phyloP scores from a whole-genome alignment of 208 protist genomes.

The Herpetomonas samuelpessoai region DNA sequence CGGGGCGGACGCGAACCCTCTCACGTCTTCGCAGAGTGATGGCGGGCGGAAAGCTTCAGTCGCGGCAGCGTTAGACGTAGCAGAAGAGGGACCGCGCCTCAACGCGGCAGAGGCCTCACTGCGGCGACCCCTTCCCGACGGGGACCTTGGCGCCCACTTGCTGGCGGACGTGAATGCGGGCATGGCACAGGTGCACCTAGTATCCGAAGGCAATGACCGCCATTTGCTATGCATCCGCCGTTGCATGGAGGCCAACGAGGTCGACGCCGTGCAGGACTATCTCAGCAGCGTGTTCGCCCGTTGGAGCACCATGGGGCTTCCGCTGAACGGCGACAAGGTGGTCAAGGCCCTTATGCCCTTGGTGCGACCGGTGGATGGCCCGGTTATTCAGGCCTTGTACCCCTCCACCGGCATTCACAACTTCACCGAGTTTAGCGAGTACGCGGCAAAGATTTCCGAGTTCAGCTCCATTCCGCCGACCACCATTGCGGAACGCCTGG shows the following conservation, averaged over 20 bases:
- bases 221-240: slow-evolving; percentile 62
- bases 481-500: slow-evolving; percentile 58
- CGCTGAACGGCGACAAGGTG: slow-evolving; percentile 59
- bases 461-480: slow-evolving; percentile 60
- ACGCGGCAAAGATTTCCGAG: slow-evolving; percentile 72
- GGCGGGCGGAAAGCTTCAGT: too few relatives aligned
- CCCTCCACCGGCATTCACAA: slow-evolving; percentile 54
- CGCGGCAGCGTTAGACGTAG: background rate
- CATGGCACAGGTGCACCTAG: slow-evolving; percentile 53
- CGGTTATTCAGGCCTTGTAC: slow-evolving; percentile 74
- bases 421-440: slow-evolving; percentile 67
- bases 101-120: too few relatives aligned
- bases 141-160: slow-evolving; percentile 64
- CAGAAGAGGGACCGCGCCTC: too few relatives aligned
- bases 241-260: slow-evolving; percentile 51
- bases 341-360: slow-evolving; percentile 47
- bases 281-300: slow-evolving; percentile 57
- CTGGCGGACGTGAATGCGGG: slow-evolving; percentile 65
- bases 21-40: too few relatives aligned
- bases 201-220: slow-evolving; percentile 56
- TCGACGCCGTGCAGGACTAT: slow-evolving; percentile 69
- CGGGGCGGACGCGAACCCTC: too few relatives aligned
- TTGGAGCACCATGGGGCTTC: slow-evolving; percentile 37
- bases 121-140: too few relatives aligned
- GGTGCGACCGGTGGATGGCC: slow-evolving; percentile 47